Evolutionary conservation across 2,329 filamentous ascomycete genomes (phyloP), one percentile per base, ranked within the genome.

Genomic region (Alternaria incomplexa): DNA sequence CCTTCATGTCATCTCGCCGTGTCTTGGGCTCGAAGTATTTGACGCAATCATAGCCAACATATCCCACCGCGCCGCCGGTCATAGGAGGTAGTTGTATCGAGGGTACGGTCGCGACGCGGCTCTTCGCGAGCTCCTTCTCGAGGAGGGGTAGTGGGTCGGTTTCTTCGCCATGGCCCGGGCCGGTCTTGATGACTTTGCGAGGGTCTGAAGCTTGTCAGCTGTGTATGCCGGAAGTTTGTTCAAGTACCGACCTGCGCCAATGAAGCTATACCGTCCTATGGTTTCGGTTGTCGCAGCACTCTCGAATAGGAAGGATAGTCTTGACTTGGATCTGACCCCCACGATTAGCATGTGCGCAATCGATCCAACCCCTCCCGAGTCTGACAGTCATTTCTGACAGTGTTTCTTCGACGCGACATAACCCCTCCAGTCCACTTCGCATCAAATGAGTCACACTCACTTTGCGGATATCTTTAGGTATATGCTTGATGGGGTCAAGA

Each of bases 21-120:
- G 96, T 98, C 86, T 94, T 96, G 65, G 96, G 96, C 85, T 99
- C 96, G 72, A 99, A 99, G 82, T 98, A 98, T 76, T 91, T 90
- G 73, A 99, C 93, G 80, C 96, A 99, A 79, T 99, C 96, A 77
- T 99, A 99, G 56, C 94, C 94, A 6, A 98, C 93, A 79, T 98
- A 99, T 63, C 96, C 96, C 73, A 99, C 93, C 12, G 94, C 96
- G 53, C 96, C 96, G 44, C 94, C 96, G 0, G 92, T 93, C 82
- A 99, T 84, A 25, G 93, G 92, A 55, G 96, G 96, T 40, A 99
- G 86, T 73, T 87, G 88, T 74, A 98, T 83, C 1, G 90, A 92
- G 0, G 96, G 94, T 4, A 99, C 88, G 44, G 92, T 88, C 32
- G 93, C 91, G 66, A 97, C 92, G 25, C 92, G 88, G 79, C 90